Evolutionary conservation across 768 basidiomycete species (phyloP).

Genomic region (Naganishia antarctica): DNA sequence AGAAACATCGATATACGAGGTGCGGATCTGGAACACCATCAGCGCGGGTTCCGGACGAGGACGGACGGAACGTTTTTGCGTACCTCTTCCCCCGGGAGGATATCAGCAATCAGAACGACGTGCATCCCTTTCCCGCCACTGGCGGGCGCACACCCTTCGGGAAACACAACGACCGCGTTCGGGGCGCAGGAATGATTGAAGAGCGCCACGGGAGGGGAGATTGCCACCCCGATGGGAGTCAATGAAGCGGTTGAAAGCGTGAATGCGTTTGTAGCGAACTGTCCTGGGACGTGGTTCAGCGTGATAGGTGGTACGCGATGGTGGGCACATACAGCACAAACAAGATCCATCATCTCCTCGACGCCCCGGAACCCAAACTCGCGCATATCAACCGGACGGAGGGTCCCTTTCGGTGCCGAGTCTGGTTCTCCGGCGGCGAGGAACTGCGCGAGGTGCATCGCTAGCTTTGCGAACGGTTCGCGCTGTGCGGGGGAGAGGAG

Average conservation of each 20-base stretch:
- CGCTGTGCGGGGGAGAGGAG: conserved; percentile 48
- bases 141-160: conserved; percentile 54
- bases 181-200: conserved; percentile 63
- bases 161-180: conserved; percentile 89
- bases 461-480: conserved; percentile 38
- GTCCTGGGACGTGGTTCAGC: background rate
- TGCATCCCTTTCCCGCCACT: conserved; percentile 56
- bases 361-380: conserved; percentile 34
- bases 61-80: conserved; percentile 27
- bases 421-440: conserved; percentile 32
- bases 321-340: conserved; percentile 42
- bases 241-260: conserved; percentile 73
- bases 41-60: background rate
- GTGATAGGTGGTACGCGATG: background rate
- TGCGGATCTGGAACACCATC: conserved; percentile 58
- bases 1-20: conserved; percentile 77
- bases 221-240: conserved; percentile 73
- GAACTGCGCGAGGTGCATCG: conserved; percentile 42
- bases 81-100: conserved; percentile 68
- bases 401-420: background rate
- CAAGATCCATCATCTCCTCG: conserved; percentile 40
- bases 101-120: conserved; percentile 65
- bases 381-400: conserved; percentile 32
- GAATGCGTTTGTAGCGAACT: conserved; percentile 92
- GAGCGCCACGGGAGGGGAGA: conserved; percentile 72